Evolutionary conservation across 768 basidiomycete species (phyloP).

Genomic region (Boletellus emodensis): DNA sequence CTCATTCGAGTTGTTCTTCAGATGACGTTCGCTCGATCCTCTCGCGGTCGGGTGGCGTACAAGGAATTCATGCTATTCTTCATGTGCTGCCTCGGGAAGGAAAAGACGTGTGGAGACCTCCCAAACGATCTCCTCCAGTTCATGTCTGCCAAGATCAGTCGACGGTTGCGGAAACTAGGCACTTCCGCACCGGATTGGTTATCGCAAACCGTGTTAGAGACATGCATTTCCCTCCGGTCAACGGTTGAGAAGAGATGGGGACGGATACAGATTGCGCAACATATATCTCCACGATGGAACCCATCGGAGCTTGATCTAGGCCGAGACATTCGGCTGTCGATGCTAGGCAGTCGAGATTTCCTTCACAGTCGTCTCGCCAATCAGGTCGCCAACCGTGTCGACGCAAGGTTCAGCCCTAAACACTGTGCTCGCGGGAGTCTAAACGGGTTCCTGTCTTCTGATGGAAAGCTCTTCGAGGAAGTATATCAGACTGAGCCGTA

Average conservation of each 20-base stretch:
- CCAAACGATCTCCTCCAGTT: slow-evolving; percentile 35
- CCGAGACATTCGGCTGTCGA: slow-evolving; percentile 33
- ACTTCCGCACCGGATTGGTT: slow-evolving; percentile 16
- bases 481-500: slow-evolving; percentile 12
- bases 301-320: slow-evolving; percentile 26
- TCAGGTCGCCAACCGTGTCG: too few relatives aligned
- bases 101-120: not conserved
- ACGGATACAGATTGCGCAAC: slow-evolving; percentile 26
- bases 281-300: slow-evolving; percentile 27
- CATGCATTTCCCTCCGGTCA: slow-evolving; percentile 14
- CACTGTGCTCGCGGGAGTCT: slow-evolving; percentile 11
- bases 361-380: slow-evolving; percentile 18
- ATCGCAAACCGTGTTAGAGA: not conserved
- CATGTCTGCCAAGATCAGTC: slow-evolving; percentile 36
- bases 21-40: slow-evolving; percentile 28
- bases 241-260: slow-evolving; percentile 36
- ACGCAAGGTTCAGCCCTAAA: not conserved
- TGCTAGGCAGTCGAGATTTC: slow-evolving; percentile 29
- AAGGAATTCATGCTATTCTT: slow-evolving; percentile 35
- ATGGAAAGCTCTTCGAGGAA: slow-evolving; percentile 8
- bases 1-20: slow-evolving; percentile 45
- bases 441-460: slow-evolving; percentile 14
- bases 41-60: slow-evolving; percentile 18
- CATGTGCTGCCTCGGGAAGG: slow-evolving; percentile 15
- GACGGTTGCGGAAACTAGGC: slow-evolving; percentile 37